These are phyloP conservation scores for Aspergillus sp. DNA, from an alignment of 2,329 filamentous ascomycete genomes.

Conservation along the genomic window DNA sequence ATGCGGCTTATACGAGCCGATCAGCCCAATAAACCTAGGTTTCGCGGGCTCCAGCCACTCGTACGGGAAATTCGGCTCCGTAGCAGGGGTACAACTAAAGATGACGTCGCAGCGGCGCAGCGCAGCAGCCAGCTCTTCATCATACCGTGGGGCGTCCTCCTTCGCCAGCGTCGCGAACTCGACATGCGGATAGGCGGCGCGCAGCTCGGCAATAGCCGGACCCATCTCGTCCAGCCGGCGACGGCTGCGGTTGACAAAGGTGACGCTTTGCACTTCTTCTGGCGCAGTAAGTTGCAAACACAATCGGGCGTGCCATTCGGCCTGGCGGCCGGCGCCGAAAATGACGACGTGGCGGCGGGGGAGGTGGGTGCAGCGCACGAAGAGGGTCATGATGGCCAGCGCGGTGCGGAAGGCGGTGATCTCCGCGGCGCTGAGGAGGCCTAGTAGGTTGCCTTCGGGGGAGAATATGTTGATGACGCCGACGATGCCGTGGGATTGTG, in stretches of 20 bases:
- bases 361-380: constrained; percentile 43
- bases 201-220: constrained; percentile 31
- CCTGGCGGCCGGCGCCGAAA: constrained; percentile 50
- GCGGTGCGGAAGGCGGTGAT: constrained; percentile 80
- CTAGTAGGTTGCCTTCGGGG: constrained; percentile 60
- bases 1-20: constrained; percentile 55
- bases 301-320: constrained; percentile 50
- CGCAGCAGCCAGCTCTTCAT: constrained; percentile 22
- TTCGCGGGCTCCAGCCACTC: constrained; percentile 35
- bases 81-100: constrained; percentile 51
- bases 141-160: constrained; percentile 59
- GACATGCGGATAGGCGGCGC: constrained; percentile 34
- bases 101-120: constrained; percentile 41
- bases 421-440: constrained; percentile 69
- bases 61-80: constrained; percentile 42
- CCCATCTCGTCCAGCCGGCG: constrained; percentile 55
- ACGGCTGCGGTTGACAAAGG: constrained; percentile 69
- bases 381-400: constrained; percentile 65
- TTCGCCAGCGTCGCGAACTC: constrained; percentile 46
- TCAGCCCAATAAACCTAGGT: constrained; percentile 48
- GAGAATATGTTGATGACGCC: constrained; percentile 69
- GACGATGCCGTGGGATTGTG: constrained; percentile 45
- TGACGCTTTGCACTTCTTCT: constrained; percentile 56
- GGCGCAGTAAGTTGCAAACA: constrained; percentile 46
- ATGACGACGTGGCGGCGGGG: constrained; percentile 35